Evolutionary conservation across 768 basidiomycete species (phyloP), one percentile per base, ranked within the genome.

Genomic region (Tricholoma flavovirens): DNA sequence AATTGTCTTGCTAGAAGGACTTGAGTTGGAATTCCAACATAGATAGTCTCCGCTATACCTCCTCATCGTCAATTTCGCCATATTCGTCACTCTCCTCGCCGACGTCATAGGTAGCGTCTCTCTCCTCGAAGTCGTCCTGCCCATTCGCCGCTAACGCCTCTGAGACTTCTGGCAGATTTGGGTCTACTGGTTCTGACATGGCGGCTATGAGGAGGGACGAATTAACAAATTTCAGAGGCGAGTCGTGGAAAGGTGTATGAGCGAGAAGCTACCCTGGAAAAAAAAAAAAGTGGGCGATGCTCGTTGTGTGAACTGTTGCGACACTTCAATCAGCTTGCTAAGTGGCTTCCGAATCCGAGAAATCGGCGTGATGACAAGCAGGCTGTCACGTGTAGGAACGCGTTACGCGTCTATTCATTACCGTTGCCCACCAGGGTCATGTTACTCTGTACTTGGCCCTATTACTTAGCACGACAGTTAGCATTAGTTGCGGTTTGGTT

Each of bases 41-140:
- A 48, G 5, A 29, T n/a, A 5, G 9, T 19, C 11, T 45, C 17
- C 8, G 30, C 55, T 49, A 21, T 17, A 61, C 62, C 54, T 66
- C 60, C 10, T 64, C 60, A 15, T 49, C 59, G 10, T 60, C n/a
- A 17, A 29, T 49, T 4, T 45, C 43, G 9, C 63, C 64, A 48
- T 66, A 64, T 33, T 62, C 62, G 56, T 66, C 64, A 24, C 60
- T 64, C 53, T 66, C 64, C 42, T 64, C 64, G 15, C 59, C 64
- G 21, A 49, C 24, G 10, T 62, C 64, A 17, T 63, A 60, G 11
- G 15, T 43, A 8, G 12, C 60, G 5, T 55, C 60, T 3, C 22
- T 50, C 8, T 40, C 54, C 38, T 30, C 46, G 15, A n/a, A 42
- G 21, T 54, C 53, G 26, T 35, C 51, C 24, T 56, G 53, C 29